These are phyloP conservation scores for Elaeis oleifera DNA, from an alignment of 202 grass and related monocot species.

Conservation along the genomic window DNA sequence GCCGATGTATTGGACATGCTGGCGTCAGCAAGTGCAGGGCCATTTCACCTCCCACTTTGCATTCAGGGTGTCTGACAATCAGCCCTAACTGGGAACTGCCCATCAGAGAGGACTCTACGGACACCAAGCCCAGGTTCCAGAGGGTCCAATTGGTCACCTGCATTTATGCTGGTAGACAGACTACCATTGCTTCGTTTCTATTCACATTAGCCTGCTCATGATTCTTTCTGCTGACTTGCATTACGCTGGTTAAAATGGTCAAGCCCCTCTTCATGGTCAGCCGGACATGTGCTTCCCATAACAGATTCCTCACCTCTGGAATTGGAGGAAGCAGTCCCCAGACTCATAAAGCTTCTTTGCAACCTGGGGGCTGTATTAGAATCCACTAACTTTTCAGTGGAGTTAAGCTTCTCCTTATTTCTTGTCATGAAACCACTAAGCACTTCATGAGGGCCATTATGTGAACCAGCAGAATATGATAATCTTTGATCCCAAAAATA, in stretches of 20 bases:
- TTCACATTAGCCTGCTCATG: slow-evolving; percentile 22
- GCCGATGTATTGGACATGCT: slow-evolving; percentile 28
- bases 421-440: slow-evolving; percentile 35
- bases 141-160: slow-evolving; percentile 32
- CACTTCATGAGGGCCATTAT: slow-evolving; percentile 40
- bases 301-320: slow-evolving; percentile 24
- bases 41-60: slow-evolving; percentile 83
- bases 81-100: slow-evolving; percentile 46
- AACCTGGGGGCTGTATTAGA: slow-evolving; percentile 20
- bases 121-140: slow-evolving; percentile 38
- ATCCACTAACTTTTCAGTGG: slow-evolving; percentile 27
- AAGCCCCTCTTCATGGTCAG: slow-evolving; percentile 20
- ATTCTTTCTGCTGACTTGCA: slow-evolving; percentile 21
- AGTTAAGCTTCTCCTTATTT: slow-evolving; percentile 40
- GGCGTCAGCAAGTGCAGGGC: slow-evolving; percentile 37
- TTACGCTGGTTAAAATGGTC: slow-evolving; percentile 28
- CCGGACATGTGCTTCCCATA: slow-evolving; percentile 10
- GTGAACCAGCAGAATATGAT: slow-evolving; percentile 54
- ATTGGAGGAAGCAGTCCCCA: slow-evolving; percentile 25
- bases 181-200: slow-evolving; percentile 24
- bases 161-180: slow-evolving; percentile 31
- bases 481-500: slow-evolving; percentile 88
- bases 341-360: slow-evolving; percentile 26
- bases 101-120: slow-evolving; percentile 66
- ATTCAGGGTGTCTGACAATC: slow-evolving; percentile 83